A percentile compares a stretch with the other conserved stretches of the same genome.
These are phyloP conservation scores for Globisporangium barbulae DNA, from an alignment of 352 stramenopile genomes.

Conservation along the genomic window DNA sequence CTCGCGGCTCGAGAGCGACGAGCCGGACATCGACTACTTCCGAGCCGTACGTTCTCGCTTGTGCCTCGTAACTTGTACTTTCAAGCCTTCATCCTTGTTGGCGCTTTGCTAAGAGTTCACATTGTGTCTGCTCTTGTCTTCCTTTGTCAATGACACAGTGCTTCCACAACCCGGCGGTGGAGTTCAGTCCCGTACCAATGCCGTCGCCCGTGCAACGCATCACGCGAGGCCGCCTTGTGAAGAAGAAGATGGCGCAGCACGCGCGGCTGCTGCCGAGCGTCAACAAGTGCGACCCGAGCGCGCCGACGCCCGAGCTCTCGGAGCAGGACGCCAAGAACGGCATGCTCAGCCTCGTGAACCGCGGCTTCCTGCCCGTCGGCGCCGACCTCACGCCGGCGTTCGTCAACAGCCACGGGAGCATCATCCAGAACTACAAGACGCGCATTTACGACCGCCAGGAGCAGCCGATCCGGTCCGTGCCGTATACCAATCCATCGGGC, in stretches of 20 bases:
- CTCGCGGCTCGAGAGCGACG: slow-evolving; percentile 12
- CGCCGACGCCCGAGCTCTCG: slow-evolving; percentile 43
- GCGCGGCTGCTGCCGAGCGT: slow-evolving; percentile 64
- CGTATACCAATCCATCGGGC: slow-evolving; percentile 59
- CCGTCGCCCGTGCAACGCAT: slow-evolving; percentile 21
- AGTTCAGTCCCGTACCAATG: slow-evolving; percentile 15
- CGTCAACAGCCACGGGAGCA: slow-evolving; percentile 34
- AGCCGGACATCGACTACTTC: slow-evolving; percentile 43
- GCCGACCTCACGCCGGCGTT: slow-evolving; percentile 71
- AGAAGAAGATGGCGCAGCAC: slow-evolving; percentile 55
- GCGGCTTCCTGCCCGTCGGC: slow-evolving; percentile 59
- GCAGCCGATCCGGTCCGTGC: slow-evolving; percentile 37
- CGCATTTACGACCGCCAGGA: slow-evolving; percentile 61
- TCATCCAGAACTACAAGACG: slow-evolving; percentile 51
- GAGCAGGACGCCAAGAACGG: slow-evolving; percentile 60
- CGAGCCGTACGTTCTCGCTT: slow-evolving; percentile 26
- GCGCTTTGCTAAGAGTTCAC: neutral
- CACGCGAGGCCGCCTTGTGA: slow-evolving; percentile 37
- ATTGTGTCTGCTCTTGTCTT: neutral
- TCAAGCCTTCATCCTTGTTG: neutral
- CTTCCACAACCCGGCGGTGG: slow-evolving; percentile 37
- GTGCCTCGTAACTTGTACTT: neutral
- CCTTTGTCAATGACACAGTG: slow-evolving; percentile 18
- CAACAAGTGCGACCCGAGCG: slow-evolving; percentile 61
- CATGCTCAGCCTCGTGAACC: slow-evolving; percentile 65